These are phyloP conservation scores for Primulina huaijiensis DNA, from an alignment of 257 asterid species.

Conservation along the genomic window DNA sequence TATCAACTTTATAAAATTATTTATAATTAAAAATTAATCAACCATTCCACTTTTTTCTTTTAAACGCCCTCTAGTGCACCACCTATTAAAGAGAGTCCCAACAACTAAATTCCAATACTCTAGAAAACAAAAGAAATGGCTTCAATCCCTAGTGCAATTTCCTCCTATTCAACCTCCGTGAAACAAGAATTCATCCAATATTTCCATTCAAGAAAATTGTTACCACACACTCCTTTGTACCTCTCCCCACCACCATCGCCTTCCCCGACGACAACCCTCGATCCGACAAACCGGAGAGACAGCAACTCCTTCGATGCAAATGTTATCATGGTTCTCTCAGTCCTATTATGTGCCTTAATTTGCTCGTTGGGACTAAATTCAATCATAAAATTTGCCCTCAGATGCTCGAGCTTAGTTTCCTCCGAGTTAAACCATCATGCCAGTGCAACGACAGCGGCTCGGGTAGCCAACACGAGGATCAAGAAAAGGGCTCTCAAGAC, in stretches of 20 bases:
- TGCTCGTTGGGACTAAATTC: conserved; percentile 59
- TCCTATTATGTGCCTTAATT: conserved; percentile 54
- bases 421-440: conserved; percentile 8
- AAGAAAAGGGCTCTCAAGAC: conserved; percentile 53
- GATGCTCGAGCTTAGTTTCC: conserved; percentile 38
- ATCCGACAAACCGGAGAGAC: conserved; percentile 2
- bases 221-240: conserved; percentile 34
- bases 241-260: conserved; percentile 12
- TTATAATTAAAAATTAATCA: conserved; percentile 11
- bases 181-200: conserved; percentile 22
- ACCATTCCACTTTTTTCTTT: conserved; percentile 16
- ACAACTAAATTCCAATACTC: neutral
- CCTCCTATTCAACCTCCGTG: conserved; percentile 25
- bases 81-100: conserved; percentile 19
- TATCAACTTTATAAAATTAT: neutral
- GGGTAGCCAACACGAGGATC: conserved; percentile 44
- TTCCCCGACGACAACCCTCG: conserved; percentile 22
- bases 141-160: conserved; percentile 6
- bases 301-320: conserved; percentile 45
- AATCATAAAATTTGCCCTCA: conserved; percentile 46
- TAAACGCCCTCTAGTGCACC: conserved; percentile 31
- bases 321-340: conserved; percentile 56
- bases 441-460: conserved; percentile 1
- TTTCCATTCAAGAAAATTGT: conserved; percentile 39
- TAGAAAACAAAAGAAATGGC: conserved; percentile 25